These are phyloP conservation scores for Brassica incana DNA, from an alignment of 345 rosid genomes.

Conservation along the genomic window DNA sequence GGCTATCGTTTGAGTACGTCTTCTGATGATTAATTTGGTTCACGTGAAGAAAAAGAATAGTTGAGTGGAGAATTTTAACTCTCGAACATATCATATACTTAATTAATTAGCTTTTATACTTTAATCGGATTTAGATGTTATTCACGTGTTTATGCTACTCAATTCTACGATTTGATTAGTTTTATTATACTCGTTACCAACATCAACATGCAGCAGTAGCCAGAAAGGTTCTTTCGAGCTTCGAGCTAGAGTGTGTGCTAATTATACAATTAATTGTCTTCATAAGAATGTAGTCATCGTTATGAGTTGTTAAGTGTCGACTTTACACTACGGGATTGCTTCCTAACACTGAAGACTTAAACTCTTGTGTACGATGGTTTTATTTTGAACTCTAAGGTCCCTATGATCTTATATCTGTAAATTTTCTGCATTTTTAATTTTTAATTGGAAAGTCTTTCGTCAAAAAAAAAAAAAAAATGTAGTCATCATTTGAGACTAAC, in stretches of 20 bases:
- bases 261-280: no score
- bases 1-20: conserved; percentile 20
- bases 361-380: no score
- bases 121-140: background rate
- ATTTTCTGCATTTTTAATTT: no score
- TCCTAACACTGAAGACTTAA: no score
- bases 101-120: background rate
- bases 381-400: no score
- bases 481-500: background rate
- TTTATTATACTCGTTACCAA: background rate
- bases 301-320: no score
- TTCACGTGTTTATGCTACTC: background rate
- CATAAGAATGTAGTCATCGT: no score
- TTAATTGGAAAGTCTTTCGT: no score
- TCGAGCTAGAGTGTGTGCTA: background rate
- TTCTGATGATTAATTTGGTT: conserved; percentile 23
- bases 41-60: conserved; percentile 22
- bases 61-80: conserved; percentile 29
- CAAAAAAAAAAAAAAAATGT: no score
- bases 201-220: background rate
- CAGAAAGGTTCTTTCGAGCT: background rate
- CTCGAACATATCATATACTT: background rate
- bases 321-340: no score
- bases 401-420: no score
- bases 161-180: background rate